Evolutionary conservation across 2,329 filamentous ascomycete genomes (phyloP), one percentile per base, ranked within the genome.

Genomic region (Drechmeria coniospora): DNA sequence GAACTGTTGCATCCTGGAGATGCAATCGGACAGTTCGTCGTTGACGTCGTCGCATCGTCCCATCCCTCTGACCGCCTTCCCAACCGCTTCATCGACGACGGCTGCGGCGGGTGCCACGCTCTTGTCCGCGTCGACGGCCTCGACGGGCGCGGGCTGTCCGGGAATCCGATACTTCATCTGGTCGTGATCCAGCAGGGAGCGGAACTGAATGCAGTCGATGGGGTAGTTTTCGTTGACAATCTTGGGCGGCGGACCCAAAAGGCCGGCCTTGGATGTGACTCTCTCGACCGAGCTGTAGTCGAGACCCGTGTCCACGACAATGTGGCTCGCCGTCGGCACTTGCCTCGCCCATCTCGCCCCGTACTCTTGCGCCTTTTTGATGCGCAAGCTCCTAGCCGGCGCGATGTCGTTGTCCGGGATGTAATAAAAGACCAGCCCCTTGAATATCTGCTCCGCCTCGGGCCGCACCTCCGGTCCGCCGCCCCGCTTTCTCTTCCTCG

Each of bases 401-500:
- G 75, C 69, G 25, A 79, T 65, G 36, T 87, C 77, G 36, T 83
- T 71, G 38, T 90, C 79, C 0, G 84, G 87, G 5, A 92, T 70
- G 47, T 90, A 93, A 52, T 72, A 80, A 37, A 83, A 77, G 0
- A 54, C 48, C n/a, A 79, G 49, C 0, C 54, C 63, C 24, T 56
- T 62, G 44, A 84, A 75, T 5, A 80, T 61, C 37, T 67, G 63
- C 31, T 67, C 51, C 1, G 50, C 45, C 34, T 70, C 63, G 0
- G 69, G 63, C 1, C 66, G 54, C 13, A 59, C 34, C 27, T 59
- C 61, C 14, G 63, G 32, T 2, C 46, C 35, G 1, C 44, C 33
- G 23, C 56, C 42, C 29, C 54, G 48, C 43, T 69, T 72, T 22
- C 61, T 54, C 39, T 68, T 66, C 30, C 49, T 51, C 43, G 50